phyloP scores from a whole-genome alignment of 2,329 filamentous ascomycete genomes.

The Diaporthe sp. region DNA sequence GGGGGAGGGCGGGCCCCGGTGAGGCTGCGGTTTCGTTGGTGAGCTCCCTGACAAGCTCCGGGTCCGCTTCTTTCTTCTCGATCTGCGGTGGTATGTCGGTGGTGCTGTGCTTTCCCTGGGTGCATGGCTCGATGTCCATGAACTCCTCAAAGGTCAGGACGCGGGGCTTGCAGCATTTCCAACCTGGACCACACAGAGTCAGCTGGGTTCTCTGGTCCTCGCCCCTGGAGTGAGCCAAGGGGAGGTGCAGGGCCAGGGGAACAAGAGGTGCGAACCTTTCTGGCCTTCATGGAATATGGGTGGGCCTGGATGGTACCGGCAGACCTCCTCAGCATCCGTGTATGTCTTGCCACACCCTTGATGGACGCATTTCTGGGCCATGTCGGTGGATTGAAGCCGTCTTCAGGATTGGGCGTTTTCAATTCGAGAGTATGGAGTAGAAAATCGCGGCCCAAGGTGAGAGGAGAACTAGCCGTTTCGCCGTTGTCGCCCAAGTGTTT shows the following conservation, averaged over 20 bases:
- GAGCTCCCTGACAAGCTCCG: constrained; percentile 62
- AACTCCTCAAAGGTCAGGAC: constrained; percentile 99
- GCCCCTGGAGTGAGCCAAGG: constrained; percentile 24
- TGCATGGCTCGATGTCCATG: constrained; percentile 91
- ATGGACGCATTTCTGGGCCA: constrained; percentile 92
- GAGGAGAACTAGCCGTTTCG: not conserved
- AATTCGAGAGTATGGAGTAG: not conserved
- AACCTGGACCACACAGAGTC: constrained; percentile 67
- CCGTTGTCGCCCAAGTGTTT: constrained; percentile 16
- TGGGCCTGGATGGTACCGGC: constrained; percentile 91
- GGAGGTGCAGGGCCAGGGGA: constrained; percentile 32
- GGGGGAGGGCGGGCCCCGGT: constrained; percentile 49
- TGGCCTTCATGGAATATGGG: constrained; percentile 98
- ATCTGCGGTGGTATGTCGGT: constrained; percentile 76
- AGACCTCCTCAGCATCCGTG: constrained; percentile 83
- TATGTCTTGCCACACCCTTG: constrained; percentile 94
- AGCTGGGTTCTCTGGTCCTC: constrained; percentile 15
- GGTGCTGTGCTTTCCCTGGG: constrained; percentile 90
- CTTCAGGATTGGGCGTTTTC: not conserved
- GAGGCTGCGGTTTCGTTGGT: constrained; percentile 48
- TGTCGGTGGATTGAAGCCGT: constrained; percentile 43
- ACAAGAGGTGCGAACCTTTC: constrained; percentile 71
- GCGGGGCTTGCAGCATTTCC: constrained; percentile 98
- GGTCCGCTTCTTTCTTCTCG: constrained; percentile 65
- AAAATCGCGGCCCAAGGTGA: not conserved